Evolutionary conservation across 1,284 basidiomycete genomes (phyloP).

Genomic region (Moesziomyces antarcticus): DNA sequence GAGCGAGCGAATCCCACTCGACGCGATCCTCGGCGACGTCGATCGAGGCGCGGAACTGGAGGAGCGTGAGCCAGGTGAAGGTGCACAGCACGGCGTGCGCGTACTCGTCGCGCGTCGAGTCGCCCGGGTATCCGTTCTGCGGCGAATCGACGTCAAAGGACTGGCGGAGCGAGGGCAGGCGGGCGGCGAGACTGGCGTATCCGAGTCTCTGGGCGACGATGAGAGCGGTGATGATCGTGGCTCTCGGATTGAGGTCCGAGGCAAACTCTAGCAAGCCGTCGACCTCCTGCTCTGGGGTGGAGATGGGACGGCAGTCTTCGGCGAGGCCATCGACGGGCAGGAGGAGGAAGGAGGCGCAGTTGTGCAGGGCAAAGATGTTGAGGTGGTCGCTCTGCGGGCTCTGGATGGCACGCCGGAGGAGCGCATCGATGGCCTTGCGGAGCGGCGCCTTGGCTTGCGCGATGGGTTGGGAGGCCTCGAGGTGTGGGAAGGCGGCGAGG

Average conservation of each 20-base stretch:
- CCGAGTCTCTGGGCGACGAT: slow-evolving; percentile 29
- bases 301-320: slow-evolving; percentile 16
- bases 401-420: slow-evolving; percentile 34
- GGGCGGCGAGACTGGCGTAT: slow-evolving; percentile 25
- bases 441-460: slow-evolving; percentile 11
- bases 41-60: slow-evolving; percentile 37
- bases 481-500: slow-evolving; percentile 31
- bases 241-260: slow-evolving; percentile 34
- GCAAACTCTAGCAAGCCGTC: slow-evolving; percentile 40
- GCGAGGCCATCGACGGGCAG: slow-evolving; percentile 37
- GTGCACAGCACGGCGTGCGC: slow-evolving; percentile 40
- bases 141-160: slow-evolving; percentile 24
- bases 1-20: slow-evolving; percentile 38
- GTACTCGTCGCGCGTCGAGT: slow-evolving; percentile 24
- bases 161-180: slow-evolving; percentile 26
- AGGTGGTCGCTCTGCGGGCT: slow-evolving; percentile 24
- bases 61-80: slow-evolving; percentile 40
- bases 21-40: slow-evolving; percentile 44
- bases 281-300: slow-evolving; percentile 29
- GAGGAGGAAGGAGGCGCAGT: slow-evolving; percentile 37
- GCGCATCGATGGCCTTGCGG: slow-evolving; percentile 31
- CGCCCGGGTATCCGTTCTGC: slow-evolving; percentile 1
- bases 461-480: slow-evolving; percentile 19
- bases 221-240: slow-evolving; percentile 39
- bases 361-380: slow-evolving; percentile 43